These are phyloP conservation scores for Populus hybrid DNA, from an alignment of 441 rosid genomes.

Conservation along the genomic window DNA sequence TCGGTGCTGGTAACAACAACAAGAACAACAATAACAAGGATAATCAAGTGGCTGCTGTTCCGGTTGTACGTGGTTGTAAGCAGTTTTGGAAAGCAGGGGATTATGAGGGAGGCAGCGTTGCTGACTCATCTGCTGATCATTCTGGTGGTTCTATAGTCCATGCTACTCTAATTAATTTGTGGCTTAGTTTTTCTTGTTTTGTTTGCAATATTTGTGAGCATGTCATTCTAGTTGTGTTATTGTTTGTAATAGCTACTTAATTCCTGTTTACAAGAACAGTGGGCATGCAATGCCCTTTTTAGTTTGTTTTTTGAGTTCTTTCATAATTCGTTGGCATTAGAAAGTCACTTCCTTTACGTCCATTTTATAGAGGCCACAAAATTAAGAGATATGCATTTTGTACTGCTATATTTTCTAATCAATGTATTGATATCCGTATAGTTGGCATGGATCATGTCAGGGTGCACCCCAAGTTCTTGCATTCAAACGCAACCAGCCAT, in stretches of 20 bases:
- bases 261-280: not conserved
- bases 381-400: not conserved
- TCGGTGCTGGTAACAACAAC: not conserved
- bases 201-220: not conserved
- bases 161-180: not conserved
- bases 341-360: not conserved
- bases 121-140: not conserved
- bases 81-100: constrained; percentile 67
- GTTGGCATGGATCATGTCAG: constrained; percentile 62
- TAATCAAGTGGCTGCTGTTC: not conserved
- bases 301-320: not conserved
- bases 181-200: not conserved
- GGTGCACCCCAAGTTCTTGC: constrained; percentile 76
- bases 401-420: not conserved
- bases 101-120: constrained; percentile 26
- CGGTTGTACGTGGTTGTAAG: constrained; percentile 27
- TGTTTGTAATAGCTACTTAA: not conserved
- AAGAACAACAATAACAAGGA: not conserved
- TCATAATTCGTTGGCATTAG: not conserved
- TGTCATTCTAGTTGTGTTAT: not conserved
- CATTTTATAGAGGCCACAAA: not conserved
- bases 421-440: constrained; percentile 11
- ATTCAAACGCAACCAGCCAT: constrained; percentile 25
- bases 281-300: not conserved
- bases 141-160: not conserved